phyloP scores from a whole-genome alignment of 1,139 yeast species.

The Meyerozyma smithsonii region DNA sequence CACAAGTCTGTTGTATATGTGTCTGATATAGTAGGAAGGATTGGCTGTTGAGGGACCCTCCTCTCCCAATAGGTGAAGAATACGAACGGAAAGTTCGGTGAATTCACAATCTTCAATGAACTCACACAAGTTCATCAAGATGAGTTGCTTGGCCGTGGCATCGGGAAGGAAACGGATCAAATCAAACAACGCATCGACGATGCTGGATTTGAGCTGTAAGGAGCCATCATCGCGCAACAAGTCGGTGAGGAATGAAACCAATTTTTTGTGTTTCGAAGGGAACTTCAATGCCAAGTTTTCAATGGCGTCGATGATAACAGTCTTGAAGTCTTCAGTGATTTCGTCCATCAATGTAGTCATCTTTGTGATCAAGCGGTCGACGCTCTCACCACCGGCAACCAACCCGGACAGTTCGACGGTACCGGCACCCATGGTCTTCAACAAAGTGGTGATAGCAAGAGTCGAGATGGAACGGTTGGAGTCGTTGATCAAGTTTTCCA shows the following conservation, averaged over 20 bases:
- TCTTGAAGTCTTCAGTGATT: slow-evolving; percentile 91
- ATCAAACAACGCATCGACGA: slow-evolving; percentile 89
- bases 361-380: slow-evolving; percentile 82
- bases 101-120: slow-evolving; percentile 97
- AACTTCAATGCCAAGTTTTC: slow-evolving; percentile 88
- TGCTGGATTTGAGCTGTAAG: slow-evolving; percentile 73
- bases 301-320: slow-evolving; percentile 91
- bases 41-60: slow-evolving; percentile 88
- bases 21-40: slow-evolving; percentile 91
- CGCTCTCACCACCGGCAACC: slow-evolving; percentile 52
- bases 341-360: slow-evolving; percentile 90
- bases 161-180: slow-evolving; percentile 80
- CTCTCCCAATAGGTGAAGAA: slow-evolving; percentile 84
- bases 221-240: slow-evolving; percentile 91
- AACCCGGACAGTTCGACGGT: slow-evolving; percentile 27
- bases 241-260: slow-evolving; percentile 78
- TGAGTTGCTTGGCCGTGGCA: slow-evolving; percentile 70
- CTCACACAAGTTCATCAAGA: slow-evolving; percentile 88
- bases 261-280: slow-evolving; percentile 82
- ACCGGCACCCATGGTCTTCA: slow-evolving; percentile 88
- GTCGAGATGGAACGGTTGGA: slow-evolving; percentile 92
- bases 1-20: slow-evolving; percentile 93
- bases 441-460: slow-evolving; percentile 93
- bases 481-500: slow-evolving; percentile 84
- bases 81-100: slow-evolving; percentile 87